Evolutionary conservation across 106 monocot species (phyloP), one percentile per base, ranked within the genome.

Genomic region (Acorus calamus): DNA sequence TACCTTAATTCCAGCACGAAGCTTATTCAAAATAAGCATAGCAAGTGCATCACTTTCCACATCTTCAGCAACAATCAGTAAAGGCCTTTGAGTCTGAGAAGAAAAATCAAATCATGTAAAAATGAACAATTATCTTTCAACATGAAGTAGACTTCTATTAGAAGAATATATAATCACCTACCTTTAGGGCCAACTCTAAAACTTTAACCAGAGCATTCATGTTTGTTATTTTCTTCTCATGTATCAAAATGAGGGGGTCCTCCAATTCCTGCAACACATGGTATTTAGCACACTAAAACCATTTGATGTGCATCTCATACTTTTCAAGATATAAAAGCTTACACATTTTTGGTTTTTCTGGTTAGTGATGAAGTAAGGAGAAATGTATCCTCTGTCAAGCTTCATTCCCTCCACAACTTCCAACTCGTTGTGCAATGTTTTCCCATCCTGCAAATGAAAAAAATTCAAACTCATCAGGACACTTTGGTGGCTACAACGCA

Each of bases 401-500:
- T 76, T 76, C 76, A 76, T 76, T 8, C 76, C 76, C 44, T 76
- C 76, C 54, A 76, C 76, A 56, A 76, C 76, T 50, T 76, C 76
- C 63, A 76, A 59, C 42, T 76, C 76, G 59, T 76, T 76, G 69
- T 64, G 55, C 12, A 76, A 63, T 56, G 69, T 76, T 59, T 76
- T 76, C n/a, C 76, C 76, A 64, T 76, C 76, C 76, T 76, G 52
- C 28, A 28, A 28, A 28, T 28, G 28, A 28, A 28, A 28, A 28
- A 28, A 28, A 28, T 28, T 28, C 28, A 28, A 28, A 28, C 28
- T 28, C 28, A 28, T 28, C 28, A 28, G 28, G 28, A 28, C 28
- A 28, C 28, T 28, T 28, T 28, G 28, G 28, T 1, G 28, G 28
- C 28, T 28, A 28, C 28, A 28, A 28, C 28, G 28, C 28, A n/a